These are phyloP conservation scores for Ogataea dorogensis DNA, from an alignment of 805 yeast species.

Conservation along the genomic window DNA sequence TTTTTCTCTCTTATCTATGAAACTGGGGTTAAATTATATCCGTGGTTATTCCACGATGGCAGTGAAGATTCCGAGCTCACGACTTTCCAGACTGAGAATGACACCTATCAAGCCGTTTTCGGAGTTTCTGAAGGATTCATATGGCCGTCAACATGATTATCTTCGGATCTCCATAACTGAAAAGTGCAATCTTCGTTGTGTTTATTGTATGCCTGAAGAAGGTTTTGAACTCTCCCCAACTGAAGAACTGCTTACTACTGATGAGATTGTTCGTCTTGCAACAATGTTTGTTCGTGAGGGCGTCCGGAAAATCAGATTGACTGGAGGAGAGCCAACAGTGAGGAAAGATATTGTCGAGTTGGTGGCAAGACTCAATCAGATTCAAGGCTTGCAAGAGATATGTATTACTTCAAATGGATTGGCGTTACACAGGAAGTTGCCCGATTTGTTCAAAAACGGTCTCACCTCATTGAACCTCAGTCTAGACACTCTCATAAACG, in stretches of 20 bases:
- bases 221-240: conserved; percentile 49
- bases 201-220: conserved; percentile 58
- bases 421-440: conserved; percentile 47
- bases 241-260: conserved; percentile 39
- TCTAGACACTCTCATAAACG: conserved; percentile 50
- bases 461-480: conserved; percentile 48
- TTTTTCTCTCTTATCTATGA: conserved; percentile 4
- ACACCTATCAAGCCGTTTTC: conserved; percentile 33
- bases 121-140: conserved; percentile 44
- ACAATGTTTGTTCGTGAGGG: conserved; percentile 45
- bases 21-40: neutral
- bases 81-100: conserved; percentile 16
- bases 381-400: conserved; percentile 45
- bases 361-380: conserved; percentile 36
- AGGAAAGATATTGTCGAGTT: conserved; percentile 48
- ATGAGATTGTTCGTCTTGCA: conserved; percentile 45
- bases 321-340: conserved; percentile 60
- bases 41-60: conserved; percentile 1
- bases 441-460: conserved; percentile 40
- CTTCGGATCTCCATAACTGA: conserved; percentile 52
- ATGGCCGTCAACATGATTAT: conserved; percentile 46
- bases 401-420: conserved; percentile 55
- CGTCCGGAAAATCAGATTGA: conserved; percentile 49
- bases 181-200: conserved; percentile 45
- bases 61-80: neutral